Evolutionary conservation across 352 stramenopile species (phyloP).

Genomic region (Globisporangium carolinianum): DNA sequence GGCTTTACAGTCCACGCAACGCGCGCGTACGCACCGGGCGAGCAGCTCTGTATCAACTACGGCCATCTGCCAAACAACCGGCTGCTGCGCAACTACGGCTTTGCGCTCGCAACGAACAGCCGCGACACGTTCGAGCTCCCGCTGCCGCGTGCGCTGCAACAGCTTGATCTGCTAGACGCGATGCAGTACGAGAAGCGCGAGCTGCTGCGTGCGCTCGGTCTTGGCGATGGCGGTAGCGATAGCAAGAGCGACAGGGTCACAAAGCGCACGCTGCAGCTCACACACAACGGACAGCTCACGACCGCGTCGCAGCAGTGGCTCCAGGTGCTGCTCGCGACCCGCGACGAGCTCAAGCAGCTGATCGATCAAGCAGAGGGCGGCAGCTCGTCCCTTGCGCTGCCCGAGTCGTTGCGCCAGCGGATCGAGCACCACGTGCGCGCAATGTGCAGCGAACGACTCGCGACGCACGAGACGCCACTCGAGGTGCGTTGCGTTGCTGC

Average conservation of each 20-base stretch:
- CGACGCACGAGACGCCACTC: constrained; percentile 16
- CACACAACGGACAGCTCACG: constrained; percentile 23
- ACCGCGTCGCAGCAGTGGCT: constrained; percentile 42
- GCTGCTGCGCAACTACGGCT: constrained; percentile 79
- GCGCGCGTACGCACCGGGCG: constrained; percentile 38
- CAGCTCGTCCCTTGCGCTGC: constrained; percentile 20
- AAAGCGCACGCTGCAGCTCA: constrained; percentile 28
- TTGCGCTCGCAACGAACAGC: constrained; percentile 34
- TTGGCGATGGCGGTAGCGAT: constrained; percentile 4
- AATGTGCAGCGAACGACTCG: constrained; percentile 9
- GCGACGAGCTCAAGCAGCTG: constrained; percentile 35
- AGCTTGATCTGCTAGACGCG: constrained; percentile 16
- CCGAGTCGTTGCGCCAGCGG: constrained; percentile 17
- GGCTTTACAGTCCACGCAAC: constrained; percentile 63
- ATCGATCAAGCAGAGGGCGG: constrained; percentile 22
- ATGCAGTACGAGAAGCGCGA: constrained; percentile 30
- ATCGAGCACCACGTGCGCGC: constrained; percentile 10
- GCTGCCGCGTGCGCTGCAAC: constrained; percentile 30
- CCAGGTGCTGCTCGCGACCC: constrained; percentile 37
- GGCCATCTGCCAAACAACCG: constrained; percentile 57
- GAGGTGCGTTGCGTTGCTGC: constrained; percentile 14
- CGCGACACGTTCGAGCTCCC: constrained; percentile 35
- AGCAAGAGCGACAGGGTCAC: constrained; percentile 5
- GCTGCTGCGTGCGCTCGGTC: constrained; percentile 22
- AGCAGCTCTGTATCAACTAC: constrained; percentile 84